These are phyloP conservation scores for Penicillium subrubescens DNA, from an alignment of 495 filamentous ascomycete species.

Conservation along the genomic window DNA sequence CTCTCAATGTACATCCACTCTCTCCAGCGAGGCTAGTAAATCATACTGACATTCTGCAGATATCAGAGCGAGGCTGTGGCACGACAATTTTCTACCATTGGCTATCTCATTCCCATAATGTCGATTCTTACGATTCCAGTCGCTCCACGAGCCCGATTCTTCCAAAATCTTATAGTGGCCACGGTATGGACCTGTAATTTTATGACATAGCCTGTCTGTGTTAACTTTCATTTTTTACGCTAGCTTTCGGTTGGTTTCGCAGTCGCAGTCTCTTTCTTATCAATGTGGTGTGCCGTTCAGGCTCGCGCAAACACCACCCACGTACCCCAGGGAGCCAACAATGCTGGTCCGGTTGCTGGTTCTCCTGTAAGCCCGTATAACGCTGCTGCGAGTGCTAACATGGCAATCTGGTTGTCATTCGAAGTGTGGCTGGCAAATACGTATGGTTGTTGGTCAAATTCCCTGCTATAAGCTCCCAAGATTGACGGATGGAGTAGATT, in stretches of 20 bases:
- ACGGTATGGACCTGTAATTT: not conserved
- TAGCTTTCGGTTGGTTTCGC: too few relatives aligned
- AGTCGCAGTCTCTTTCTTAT: too few relatives aligned
- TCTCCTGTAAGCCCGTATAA: constrained; percentile 6
- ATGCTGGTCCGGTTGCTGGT: constrained; percentile 2
- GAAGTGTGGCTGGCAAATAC: constrained; percentile 12
- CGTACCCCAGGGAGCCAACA: too few relatives aligned
- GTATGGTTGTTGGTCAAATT: not conserved
- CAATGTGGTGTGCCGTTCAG: too few relatives aligned
- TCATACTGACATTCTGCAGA: constrained; percentile 1
- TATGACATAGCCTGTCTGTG: too few relatives aligned
- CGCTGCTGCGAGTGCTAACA: constrained; percentile 8
- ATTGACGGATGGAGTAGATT: constrained; percentile 5
- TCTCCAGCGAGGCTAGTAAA: not conserved
- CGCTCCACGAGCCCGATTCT: constrained; percentile 9
- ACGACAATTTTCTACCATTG: constrained; percentile 9
- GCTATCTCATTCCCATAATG: constrained; percentile 16
- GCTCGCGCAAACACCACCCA: too few relatives aligned
- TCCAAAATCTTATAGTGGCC: constrained; percentile 8
- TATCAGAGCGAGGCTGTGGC: constrained; percentile 7
- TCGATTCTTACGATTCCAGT: constrained; percentile 10
- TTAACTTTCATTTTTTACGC: too few relatives aligned
- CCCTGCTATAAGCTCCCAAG: not conserved
- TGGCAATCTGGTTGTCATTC: constrained; percentile 9
- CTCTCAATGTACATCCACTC: constrained; percentile 9